Evolutionary conservation across 2,329 filamentous ascomycete genomes (phyloP), one percentile per base, ranked within the genome.

Genomic region (Sporothrix schenckii): DNA sequence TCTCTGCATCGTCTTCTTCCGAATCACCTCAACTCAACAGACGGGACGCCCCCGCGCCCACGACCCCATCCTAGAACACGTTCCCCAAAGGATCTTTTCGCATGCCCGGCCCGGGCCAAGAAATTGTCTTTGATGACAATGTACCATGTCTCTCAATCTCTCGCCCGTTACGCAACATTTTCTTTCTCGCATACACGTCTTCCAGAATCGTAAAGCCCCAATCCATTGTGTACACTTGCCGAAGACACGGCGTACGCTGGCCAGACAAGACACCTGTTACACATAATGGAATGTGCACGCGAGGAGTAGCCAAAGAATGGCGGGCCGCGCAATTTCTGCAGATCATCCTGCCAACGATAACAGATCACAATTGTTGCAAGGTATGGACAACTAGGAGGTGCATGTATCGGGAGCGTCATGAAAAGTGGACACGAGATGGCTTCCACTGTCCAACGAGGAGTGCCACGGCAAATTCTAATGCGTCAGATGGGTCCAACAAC

Each of bases 1-100:
- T 21, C 24, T 34, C 27, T 69, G 53, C 54, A 14, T 61, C 54
- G 19, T 50, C 41, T 50, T 52, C 67, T 69, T 69, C 63, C 63
- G 63, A 66, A 47, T 50, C 44, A 14, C 47, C 16, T 47, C 24
- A 16, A 16, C 7, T 34, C 61, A 50, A 49, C 14, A 50, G 24
- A 65, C 24, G 27, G 61, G 44, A 50, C 61, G 11, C 58, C 58
- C 58, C 58, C 58, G 58, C 58, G 58, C 58, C 58, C 21, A 21
- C 39, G 16, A 16, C 39, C 58, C 39, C n/a, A 47, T 27, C 39
- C 39, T 63, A 21, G 58, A 47, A 63, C 39, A 63, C 39, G 21
- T 34, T 16, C 56, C 34, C 39, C 39, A 47, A 63, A 41, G n/a
- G 58, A 63, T 47, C 39, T 13, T 39, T 27, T 27, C 16, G 39